phyloP scores from a whole-genome alignment of 352 stramenopile genomes.

The Plasmopara muralis region DNA sequence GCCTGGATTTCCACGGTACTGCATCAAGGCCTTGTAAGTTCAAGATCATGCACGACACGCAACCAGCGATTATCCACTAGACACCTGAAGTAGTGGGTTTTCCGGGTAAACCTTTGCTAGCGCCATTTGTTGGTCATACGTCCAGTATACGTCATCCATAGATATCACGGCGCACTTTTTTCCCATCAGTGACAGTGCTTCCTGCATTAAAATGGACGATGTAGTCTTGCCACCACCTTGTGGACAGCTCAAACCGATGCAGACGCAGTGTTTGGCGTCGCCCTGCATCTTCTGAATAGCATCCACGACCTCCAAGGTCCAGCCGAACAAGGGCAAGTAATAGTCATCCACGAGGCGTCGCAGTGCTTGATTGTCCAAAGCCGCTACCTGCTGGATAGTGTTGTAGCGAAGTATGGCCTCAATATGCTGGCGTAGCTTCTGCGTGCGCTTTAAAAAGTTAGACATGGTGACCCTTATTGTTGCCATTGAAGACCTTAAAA shows the following conservation, averaged over 20 bases:
- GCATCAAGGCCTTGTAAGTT: neutral
- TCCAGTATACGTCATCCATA: constrained; percentile 81
- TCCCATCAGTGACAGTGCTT: constrained; percentile 43
- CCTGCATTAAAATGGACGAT: constrained; percentile 57
- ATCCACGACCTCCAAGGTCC: constrained; percentile 52
- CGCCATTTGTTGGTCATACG: constrained; percentile 49
- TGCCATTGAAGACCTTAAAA: no score
- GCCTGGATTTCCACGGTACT: constrained; percentile 78
- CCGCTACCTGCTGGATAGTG: constrained; percentile 12
- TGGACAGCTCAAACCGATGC: constrained; percentile 74
- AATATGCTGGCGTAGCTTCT: constrained; percentile 38
- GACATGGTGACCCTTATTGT: no score
- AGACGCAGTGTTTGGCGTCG: constrained; percentile 36
- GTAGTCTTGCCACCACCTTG: constrained; percentile 85
- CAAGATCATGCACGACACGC: constrained; percentile 1
- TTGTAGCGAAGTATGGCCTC: constrained; percentile 51
- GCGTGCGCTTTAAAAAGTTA: neutral
- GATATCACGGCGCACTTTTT: constrained; percentile 71
- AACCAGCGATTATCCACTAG: neutral
- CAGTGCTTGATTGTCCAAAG: constrained; percentile 34
- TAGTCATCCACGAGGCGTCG: constrained; percentile 56
- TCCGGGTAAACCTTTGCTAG: constrained; percentile 47
- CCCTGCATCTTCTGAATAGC: constrained; percentile 21
- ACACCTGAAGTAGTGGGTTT: constrained; percentile 77
- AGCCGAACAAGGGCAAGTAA: constrained; percentile 74